Conservation (phyloP, 2,329 filamentous ascomycete genomes). For the Beauveria scarabaeidicola region DNA sequence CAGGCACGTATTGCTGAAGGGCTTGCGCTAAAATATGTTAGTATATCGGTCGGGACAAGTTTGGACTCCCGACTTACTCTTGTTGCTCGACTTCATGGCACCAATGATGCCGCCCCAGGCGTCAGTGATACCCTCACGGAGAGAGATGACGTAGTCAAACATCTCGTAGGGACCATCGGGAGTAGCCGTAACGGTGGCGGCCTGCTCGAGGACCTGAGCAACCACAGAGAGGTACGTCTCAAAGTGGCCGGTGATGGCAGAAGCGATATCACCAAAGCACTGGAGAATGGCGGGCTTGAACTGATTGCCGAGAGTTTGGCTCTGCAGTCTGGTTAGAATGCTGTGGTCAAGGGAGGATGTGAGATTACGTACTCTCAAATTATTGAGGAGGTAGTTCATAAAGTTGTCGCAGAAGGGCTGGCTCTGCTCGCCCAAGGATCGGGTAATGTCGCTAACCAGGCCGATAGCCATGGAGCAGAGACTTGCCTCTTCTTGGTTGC, state of each 20-base stretch:
- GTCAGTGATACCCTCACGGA: constrained; percentile 97
- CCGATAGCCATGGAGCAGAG: constrained; percentile 97
- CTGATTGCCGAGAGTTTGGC: constrained; percentile 80
- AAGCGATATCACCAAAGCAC: constrained; percentile 95
- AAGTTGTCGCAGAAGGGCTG: constrained; percentile 95
- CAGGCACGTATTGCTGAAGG: constrained; percentile 69
- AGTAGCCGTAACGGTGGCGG: constrained; percentile 69
- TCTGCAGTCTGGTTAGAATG: constrained; percentile 38
- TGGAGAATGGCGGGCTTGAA: constrained; percentile 98
- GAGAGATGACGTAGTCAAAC: constrained; percentile 90
- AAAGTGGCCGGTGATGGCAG: constrained; percentile 84
- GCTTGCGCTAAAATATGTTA: constrained; percentile 47
- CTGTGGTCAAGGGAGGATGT: not conserved
- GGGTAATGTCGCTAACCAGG: constrained; percentile 90
- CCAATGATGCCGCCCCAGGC: constrained; percentile 96
- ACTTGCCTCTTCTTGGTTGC: constrained; percentile 89
- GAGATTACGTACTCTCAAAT: constrained; percentile 60
- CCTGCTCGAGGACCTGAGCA: constrained; percentile 88
- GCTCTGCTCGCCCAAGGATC: constrained; percentile 80
- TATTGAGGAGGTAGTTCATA: constrained; percentile 96
- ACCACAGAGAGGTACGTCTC: constrained; percentile 90
- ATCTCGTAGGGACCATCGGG: constrained; percentile 86
- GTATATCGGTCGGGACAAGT: constrained; percentile 7
- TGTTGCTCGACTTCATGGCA: constrained; percentile 77
- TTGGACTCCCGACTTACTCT: constrained; percentile 46